These are phyloP conservation scores for Talaromyces islandicus DNA, from an alignment of 2,329 filamentous ascomycete species.

Conservation along the genomic window DNA sequence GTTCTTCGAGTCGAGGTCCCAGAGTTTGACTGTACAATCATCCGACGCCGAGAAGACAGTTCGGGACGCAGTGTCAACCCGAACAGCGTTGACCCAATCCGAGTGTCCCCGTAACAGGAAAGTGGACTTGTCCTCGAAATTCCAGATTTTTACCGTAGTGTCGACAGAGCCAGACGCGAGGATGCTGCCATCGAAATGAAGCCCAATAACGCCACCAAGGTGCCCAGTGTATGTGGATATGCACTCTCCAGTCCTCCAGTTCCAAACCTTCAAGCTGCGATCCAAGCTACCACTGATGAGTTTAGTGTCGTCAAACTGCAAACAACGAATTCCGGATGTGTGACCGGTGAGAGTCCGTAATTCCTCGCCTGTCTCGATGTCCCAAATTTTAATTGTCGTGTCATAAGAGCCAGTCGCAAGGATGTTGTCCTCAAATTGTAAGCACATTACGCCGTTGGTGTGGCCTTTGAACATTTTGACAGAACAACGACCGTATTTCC, in stretches of 20 bases:
- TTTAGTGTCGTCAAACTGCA: conserved; percentile 90
- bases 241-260: conserved; percentile 87
- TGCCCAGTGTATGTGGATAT: conserved; percentile 77
- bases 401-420: conserved; percentile 95
- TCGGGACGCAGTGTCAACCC: conserved; percentile 72
- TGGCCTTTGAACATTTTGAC: conserved; percentile 81
- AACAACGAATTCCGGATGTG: conserved; percentile 71
- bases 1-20: conserved; percentile 80
- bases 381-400: conserved; percentile 91
- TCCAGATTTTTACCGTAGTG: conserved; percentile 85
- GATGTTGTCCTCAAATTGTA: conserved; percentile 80
- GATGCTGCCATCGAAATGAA: conserved; percentile 80
- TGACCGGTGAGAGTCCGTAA: conserved; percentile 81
- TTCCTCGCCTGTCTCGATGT: conserved; percentile 80
- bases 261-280: conserved; percentile 86
- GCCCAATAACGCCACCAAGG: conserved; percentile 71
- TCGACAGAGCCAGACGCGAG: conserved; percentile 88
- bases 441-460: conserved; percentile 76
- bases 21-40: conserved; percentile 83
- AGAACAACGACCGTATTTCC: conserved; percentile 88
- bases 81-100: conserved; percentile 96
- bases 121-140: conserved; percentile 76
- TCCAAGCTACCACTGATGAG: conserved; percentile 88
- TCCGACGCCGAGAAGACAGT: conserved; percentile 92
- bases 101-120: conserved; percentile 76